Base-by-base conservation (phyloP, 1,284 basidiomycete genomes). In the Megacollybia platyphylla region DNA sequence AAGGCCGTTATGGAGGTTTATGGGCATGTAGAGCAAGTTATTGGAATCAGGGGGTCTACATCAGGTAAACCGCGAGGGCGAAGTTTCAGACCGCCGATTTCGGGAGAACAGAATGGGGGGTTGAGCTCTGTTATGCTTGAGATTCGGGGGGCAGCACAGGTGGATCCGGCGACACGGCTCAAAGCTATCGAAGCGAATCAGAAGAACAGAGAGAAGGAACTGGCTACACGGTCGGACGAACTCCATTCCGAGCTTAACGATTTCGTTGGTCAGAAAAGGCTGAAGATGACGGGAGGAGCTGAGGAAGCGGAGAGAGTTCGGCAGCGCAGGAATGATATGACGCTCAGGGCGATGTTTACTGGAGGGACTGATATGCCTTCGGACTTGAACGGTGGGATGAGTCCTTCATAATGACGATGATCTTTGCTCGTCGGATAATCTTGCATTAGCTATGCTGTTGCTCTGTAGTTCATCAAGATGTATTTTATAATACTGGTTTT, bases 231-330 rank as follows among this genome's bases (percentile, higher is more conserved):
- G 42, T 71, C 78, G 27, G 83, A 90, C 57, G 90, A 89, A 52
- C 80, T 96, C 60, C 76, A 87, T 51, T 65, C 72, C 10, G 91
- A 96, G 65, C 57, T 97, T 47, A 64, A 65, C 26, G 87, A 83
- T 3, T 96, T 94, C 59, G 89, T 96, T 37, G 70, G 65, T 1
- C 76, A 79, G 43, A 85, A 85, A 65, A 91, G 83, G 64, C 62
- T 97, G 57, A 87, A 80, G 68, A 86, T 90, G 86, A 97, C 91
- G 15, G 92, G 92, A 37, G 92, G 92, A 5, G 82, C 89, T 17
- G 91, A 94, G 58, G 92, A 96, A 65, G 73, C 70, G 10, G 92
- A 96, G 62, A 68, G 92, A 38, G 71, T 91, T 51, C 67, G 91
- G 49, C 84, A 89, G 67, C 76, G 77, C 57, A 70, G 79, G 56